These are phyloP conservation scores for Pseudocercospora cruenta DNA, from an alignment of 2,329 filamentous ascomycete genomes.

Conservation along the genomic window DNA sequence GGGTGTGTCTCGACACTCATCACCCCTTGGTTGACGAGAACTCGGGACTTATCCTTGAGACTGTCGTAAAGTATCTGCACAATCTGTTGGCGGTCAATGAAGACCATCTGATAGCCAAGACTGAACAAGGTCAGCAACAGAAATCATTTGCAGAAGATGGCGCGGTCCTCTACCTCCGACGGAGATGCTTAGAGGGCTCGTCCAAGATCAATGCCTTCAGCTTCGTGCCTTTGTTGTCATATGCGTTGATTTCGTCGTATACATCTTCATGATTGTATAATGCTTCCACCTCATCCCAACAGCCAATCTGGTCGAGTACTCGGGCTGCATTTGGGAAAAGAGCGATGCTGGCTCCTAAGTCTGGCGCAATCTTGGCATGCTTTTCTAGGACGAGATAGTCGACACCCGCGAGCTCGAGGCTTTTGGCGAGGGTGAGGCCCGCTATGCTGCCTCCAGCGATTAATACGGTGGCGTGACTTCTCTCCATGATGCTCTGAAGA, in stretches of 20 bases:
- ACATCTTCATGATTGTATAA: background rate
- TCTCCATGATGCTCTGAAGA: background rate
- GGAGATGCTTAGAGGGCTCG: background rate
- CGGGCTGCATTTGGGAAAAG: constrained; percentile 8
- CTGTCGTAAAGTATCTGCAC: constrained; percentile 10
- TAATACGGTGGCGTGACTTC: background rate
- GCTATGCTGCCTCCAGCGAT: constrained; percentile 15
- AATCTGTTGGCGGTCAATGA: constrained; percentile 3
- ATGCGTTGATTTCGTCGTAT: background rate
- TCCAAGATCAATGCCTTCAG: background rate
- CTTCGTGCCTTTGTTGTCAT: background rate
- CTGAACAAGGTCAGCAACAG: background rate
- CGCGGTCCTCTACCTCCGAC: background rate
- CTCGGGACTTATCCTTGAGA: constrained; percentile 1
- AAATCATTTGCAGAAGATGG: background rate
- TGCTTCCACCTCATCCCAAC: background rate
- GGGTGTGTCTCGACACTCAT: background rate
- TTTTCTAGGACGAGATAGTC: constrained; percentile 13
- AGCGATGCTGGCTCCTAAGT: constrained; percentile 11
- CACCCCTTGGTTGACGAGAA: background rate
- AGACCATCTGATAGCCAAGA: background rate
- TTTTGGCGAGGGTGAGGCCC: constrained; percentile 12
- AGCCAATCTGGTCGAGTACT: constrained; percentile 14
- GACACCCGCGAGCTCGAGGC: constrained; percentile 4
- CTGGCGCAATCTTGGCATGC: background rate